Conservation (phyloP, 768 basidiomycete species). For the Rhizopogon roseolus region DNA sequence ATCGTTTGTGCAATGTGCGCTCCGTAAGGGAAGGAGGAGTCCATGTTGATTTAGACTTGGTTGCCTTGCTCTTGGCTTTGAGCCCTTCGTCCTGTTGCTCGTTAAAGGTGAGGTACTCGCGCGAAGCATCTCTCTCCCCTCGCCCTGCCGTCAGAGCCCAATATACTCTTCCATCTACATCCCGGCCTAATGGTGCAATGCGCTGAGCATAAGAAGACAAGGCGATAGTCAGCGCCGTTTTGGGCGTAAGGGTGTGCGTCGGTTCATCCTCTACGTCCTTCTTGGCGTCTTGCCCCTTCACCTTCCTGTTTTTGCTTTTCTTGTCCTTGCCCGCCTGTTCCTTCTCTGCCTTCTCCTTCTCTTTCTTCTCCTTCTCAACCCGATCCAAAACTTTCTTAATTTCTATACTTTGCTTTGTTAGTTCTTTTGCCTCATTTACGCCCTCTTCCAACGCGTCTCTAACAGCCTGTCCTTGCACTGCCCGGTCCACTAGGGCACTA, state of each 20-base stretch:
- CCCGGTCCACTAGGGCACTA: slow-evolving; percentile 50
- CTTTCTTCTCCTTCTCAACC: slow-evolving; percentile 32
- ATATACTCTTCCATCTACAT: slow-evolving; percentile 62
- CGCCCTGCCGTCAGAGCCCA: slow-evolving; percentile 61
- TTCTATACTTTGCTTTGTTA: slow-evolving; percentile 35
- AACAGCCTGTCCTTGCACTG: slow-evolving; percentile 40
- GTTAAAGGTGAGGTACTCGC: slow-evolving; percentile 15
- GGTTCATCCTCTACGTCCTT: background rate
- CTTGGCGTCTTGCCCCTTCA: slow-evolving; percentile 50
- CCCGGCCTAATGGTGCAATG: slow-evolving; percentile 60
- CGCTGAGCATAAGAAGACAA: slow-evolving; percentile 44
- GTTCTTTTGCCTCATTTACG: slow-evolving; percentile 49
- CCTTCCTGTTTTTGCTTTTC: slow-evolving; percentile 27
- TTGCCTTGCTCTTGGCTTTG: slow-evolving; percentile 26
- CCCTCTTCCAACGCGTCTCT: slow-evolving; percentile 62
- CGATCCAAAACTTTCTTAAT: slow-evolving; percentile 22
- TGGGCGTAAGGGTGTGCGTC: slow-evolving; percentile 47
- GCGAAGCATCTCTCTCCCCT: slow-evolving; percentile 50
- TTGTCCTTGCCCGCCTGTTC: slow-evolving; percentile 27
- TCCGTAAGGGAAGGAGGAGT: slow-evolving; percentile 43
- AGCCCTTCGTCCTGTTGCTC: background rate
- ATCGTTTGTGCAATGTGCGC: slow-evolving; percentile 48
- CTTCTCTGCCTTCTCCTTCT: slow-evolving; percentile 48
- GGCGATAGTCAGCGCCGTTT: slow-evolving; percentile 41
- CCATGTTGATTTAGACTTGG: slow-evolving; percentile 29